Percentiles rank a stretch among this genome's conserved stretches.
Conservation (phyloP, 495 filamentous ascomycete species). For the Lichenothelia convexa region DNA sequence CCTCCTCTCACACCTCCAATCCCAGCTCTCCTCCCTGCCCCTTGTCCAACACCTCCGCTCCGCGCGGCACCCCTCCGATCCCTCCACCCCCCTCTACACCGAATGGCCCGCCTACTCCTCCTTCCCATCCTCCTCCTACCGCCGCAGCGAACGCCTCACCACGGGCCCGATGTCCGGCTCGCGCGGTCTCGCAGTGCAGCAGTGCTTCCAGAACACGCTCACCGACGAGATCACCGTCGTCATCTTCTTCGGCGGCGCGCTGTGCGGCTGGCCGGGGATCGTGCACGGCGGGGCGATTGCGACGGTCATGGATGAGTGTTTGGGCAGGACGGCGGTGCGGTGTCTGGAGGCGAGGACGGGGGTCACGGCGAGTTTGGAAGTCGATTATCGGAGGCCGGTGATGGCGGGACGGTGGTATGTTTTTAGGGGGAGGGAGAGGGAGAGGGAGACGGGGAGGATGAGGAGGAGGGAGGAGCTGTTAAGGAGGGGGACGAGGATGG, state of each 20-base stretch:
- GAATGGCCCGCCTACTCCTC: not conserved
- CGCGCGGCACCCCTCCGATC: not conserved
- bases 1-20: not conserved
- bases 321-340: slow-evolving; percentile 29
- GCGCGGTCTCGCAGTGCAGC: slow-evolving; percentile 12
- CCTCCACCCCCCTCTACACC: not conserved
- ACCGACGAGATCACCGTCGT: slow-evolving; percentile 31
- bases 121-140: not conserved
- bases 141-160: not conserved
- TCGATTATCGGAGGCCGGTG: too few species aligned
- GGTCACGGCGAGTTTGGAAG: too few species aligned
- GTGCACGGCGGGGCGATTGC: slow-evolving; percentile 61
- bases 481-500: too few species aligned
- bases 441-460: not conserved
- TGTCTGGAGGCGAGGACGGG: not conserved
- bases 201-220: slow-evolving; percentile 31
- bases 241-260: slow-evolving; percentile 42
- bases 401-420: too few species aligned
- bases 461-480: not conserved
- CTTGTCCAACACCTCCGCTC: not conserved
- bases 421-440: not conserved
- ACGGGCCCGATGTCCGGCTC: not conserved
- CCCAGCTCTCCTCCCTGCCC: not conserved
- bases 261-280: slow-evolving; percentile 57
- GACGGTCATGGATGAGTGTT: slow-evolving; percentile 51